These are phyloP conservation scores for Sphagnum magellanicum DNA, from an alignment of 228 moss, liverwort and hornwort species.

Conservation along the genomic window DNA sequence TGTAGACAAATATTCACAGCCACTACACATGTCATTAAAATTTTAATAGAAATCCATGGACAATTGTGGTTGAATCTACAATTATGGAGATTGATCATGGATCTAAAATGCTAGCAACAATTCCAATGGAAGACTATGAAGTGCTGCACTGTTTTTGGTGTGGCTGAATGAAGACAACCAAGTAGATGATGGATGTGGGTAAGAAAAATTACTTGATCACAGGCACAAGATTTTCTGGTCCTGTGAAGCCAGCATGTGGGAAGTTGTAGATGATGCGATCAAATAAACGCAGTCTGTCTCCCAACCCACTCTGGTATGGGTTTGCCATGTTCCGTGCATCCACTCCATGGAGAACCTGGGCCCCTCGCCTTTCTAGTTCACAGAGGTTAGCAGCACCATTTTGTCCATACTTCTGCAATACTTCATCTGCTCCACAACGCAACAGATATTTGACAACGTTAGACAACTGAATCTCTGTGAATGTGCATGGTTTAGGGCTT, in stretches of 20 bases:
- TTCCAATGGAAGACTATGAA: too few species aligned
- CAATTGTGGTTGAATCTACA: too few species aligned
- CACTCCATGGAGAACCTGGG: constrained; percentile 10
- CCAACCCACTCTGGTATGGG: background rate
- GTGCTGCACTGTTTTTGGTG: too few species aligned
- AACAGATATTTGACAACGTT: too few species aligned
- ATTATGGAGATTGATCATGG: too few species aligned
- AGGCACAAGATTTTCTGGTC: background rate
- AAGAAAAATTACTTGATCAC: background rate
- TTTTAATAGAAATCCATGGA: background rate
- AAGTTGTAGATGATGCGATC: constrained; percentile 41
- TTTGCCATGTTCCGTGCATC: constrained; percentile 16
- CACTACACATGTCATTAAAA: background rate
- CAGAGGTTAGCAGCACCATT: background rate
- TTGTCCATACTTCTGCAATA: constrained; percentile 13
- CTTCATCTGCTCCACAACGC: constrained; percentile 2
- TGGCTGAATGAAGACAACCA: background rate
- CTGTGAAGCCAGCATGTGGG: constrained; percentile 27
- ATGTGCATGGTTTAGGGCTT: background rate
- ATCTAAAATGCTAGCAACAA: too few species aligned
- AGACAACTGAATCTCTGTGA: background rate
- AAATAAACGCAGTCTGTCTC: constrained; percentile 1
- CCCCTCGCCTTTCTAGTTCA: constrained; percentile 6
- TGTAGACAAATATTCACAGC: background rate
- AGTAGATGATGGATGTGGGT: background rate